These are phyloP conservation scores for Sarcodon aspratus DNA, from an alignment of 768 basidiomycete species.

Conservation along the genomic window DNA sequence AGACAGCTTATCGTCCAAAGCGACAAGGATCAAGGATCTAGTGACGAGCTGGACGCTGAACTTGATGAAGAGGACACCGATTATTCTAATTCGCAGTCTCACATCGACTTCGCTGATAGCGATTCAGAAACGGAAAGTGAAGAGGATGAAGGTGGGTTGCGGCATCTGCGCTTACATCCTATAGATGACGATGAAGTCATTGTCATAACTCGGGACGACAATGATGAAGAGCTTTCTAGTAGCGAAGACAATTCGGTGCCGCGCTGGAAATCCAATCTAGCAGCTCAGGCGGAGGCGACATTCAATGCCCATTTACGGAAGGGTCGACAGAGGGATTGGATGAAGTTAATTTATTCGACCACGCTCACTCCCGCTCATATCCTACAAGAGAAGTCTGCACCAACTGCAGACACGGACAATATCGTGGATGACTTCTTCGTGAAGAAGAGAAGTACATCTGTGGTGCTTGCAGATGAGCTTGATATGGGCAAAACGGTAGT, in stretches of 20 bases:
- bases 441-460: constrained; percentile 28
- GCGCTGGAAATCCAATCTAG: constrained; percentile 65
- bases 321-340: constrained; percentile 59
- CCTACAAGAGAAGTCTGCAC: constrained; percentile 25
- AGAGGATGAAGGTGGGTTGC: constrained; percentile 6
- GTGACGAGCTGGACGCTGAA: constrained; percentile 22
- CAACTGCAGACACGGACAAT: constrained; percentile 18
- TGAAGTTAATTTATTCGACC: constrained; percentile 72
- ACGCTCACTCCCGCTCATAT: constrained; percentile 62
- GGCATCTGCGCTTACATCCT: not conserved
- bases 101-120: no score
- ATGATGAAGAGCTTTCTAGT: constrained; percentile 11
- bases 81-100: constrained; percentile 1
- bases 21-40: constrained; percentile 20
- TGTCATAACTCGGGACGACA: constrained; percentile 17
- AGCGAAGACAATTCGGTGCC: constrained; percentile 28
- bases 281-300: constrained; percentile 32
- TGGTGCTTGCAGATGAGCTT: constrained; percentile 28
- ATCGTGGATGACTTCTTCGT: constrained; percentile 72
- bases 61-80: constrained; percentile 21
- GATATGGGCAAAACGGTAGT: no score
- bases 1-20: constrained; percentile 41
- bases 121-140: not conserved
- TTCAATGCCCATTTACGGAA: constrained; percentile 26
- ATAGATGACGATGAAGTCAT: constrained; percentile 17